Conservation (phyloP, 2,329 filamentous ascomycete species). For the Pezicula neosporulosa region DNA sequence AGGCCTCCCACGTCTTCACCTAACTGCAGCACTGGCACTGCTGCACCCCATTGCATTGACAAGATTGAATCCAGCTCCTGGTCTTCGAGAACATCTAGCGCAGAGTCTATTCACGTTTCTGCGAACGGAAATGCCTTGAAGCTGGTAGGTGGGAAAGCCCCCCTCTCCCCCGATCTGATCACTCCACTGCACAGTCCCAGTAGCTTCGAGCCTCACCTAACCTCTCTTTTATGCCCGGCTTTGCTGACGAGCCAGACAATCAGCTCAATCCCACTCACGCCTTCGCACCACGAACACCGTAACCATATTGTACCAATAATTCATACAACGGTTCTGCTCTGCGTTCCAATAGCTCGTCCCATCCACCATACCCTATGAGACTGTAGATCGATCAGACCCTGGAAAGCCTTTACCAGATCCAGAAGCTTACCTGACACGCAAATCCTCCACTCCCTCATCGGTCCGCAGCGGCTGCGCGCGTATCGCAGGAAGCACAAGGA, state of each 20-base stretch:
- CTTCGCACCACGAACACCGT: slow-evolving; percentile 1
- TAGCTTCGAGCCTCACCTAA: neutral
- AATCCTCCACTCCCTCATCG: slow-evolving; percentile 6
- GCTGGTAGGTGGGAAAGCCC: too few relatives aligned
- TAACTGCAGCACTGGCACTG: neutral
- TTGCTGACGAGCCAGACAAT: slow-evolving; percentile 8
- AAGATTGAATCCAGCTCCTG: too few relatives aligned
- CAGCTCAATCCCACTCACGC: slow-evolving; percentile 20
- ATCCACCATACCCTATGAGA: slow-evolving; percentile 8
- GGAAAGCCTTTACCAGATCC: slow-evolving; percentile 8
- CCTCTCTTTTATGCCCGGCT: neutral
- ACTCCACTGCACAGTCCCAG: neutral
- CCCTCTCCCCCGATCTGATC: neutral
- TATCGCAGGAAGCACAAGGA: too few relatives aligned
- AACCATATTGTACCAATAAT: neutral
- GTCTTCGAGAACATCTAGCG: too few relatives aligned
- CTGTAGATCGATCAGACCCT: slow-evolving; percentile 6
- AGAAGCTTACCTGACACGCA: slow-evolving; percentile 4
- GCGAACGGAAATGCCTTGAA: too few relatives aligned
- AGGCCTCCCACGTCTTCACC: neutral
- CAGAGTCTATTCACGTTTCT: too few relatives aligned
- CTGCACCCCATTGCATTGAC: neutral
- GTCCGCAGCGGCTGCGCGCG: slow-evolving; percentile 1
- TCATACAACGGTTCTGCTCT: slow-evolving; percentile 7
- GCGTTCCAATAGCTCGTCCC: slow-evolving; percentile 2